These are phyloP conservation scores for Saccharomycopsis javanensis DNA, from an alignment of 805 yeast genomes.

Conservation along the genomic window DNA sequence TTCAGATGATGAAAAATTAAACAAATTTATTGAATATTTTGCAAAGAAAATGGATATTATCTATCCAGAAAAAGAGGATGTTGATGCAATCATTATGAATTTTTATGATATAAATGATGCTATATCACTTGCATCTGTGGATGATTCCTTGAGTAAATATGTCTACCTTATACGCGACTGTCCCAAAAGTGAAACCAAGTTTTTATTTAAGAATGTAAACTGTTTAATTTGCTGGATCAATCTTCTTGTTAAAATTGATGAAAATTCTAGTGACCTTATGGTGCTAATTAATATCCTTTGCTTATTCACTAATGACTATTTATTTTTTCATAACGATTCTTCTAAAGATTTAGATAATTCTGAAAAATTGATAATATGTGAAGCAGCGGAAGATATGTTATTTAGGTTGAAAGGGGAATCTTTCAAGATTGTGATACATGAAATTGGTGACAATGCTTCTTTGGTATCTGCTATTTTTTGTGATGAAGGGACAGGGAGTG, in stretches of 20 bases:
- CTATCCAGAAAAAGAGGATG: background rate
- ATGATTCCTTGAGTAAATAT: slow-evolving; percentile 6
- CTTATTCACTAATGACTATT: slow-evolving; percentile 1
- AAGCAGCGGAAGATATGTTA: background rate
- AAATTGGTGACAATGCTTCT: background rate
- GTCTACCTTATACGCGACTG: slow-evolving; percentile 2
- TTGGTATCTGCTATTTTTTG: background rate
- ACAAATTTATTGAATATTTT: background rate
- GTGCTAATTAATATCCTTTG: background rate
- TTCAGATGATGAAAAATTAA: background rate
- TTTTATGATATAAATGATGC: background rate
- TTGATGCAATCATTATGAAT: background rate
- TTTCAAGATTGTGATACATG: background rate
- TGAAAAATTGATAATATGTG: background rate
- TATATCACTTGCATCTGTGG: background rate
- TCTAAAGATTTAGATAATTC: background rate
- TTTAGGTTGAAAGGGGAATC: background rate
- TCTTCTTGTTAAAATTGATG: background rate
- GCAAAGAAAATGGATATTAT: background rate
- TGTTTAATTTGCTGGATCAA: slow-evolving; percentile 4
- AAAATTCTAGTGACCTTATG: background rate
- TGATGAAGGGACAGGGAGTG: background rate
- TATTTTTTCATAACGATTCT: background rate
- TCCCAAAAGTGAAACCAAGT: background rate
- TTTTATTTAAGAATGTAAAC: background rate